phyloP scores from a whole-genome alignment of 371 early-diverging fungal genomes.

The Haplosporangium sp. region DNA sequence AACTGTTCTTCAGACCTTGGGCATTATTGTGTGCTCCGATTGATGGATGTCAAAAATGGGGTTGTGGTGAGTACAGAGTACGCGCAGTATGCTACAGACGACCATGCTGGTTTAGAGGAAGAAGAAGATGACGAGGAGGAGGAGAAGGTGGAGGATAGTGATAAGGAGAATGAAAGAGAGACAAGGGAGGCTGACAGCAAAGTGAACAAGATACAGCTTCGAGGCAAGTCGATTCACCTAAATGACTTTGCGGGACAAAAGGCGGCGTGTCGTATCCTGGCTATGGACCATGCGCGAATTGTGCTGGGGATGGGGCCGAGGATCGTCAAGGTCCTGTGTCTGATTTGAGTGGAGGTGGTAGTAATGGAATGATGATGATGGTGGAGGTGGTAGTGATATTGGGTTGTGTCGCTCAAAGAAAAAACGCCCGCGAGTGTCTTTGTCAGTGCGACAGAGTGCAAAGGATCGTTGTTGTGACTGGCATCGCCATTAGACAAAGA shows the following conservation, averaged over 20 bases:
- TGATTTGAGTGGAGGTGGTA: constrained; percentile 15
- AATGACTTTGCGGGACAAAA: constrained; percentile 23
- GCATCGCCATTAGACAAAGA: no score
- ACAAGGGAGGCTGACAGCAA: not conserved
- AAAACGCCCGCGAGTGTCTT: no score
- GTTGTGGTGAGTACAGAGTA: constrained; percentile 27
- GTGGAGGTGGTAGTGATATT: not conserved
- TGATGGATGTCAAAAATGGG: constrained; percentile 24
- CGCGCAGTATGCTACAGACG: not conserved
- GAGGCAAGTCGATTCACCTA: constrained; percentile 25
- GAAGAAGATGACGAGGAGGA: constrained; percentile 7
- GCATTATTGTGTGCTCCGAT: constrained; percentile 34
- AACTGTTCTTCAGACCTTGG: constrained; percentile 29
- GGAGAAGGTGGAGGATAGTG: not conserved
- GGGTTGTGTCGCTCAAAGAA: no score
- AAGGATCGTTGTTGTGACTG: no score
- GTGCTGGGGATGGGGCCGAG: constrained; percentile 43
- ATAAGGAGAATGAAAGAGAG: not conserved
- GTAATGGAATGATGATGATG: not conserved
- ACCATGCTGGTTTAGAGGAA: constrained; percentile 7
- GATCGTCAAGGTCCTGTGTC: constrained; percentile 35
- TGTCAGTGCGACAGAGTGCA: no score
- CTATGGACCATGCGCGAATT: constrained; percentile 50
- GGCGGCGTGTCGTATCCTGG: constrained; percentile 30
- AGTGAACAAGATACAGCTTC: constrained; percentile 1